phyloP scores from a whole-genome alignment of 208 protist genomes.

The Trypanosomatidae sp. region DNA sequence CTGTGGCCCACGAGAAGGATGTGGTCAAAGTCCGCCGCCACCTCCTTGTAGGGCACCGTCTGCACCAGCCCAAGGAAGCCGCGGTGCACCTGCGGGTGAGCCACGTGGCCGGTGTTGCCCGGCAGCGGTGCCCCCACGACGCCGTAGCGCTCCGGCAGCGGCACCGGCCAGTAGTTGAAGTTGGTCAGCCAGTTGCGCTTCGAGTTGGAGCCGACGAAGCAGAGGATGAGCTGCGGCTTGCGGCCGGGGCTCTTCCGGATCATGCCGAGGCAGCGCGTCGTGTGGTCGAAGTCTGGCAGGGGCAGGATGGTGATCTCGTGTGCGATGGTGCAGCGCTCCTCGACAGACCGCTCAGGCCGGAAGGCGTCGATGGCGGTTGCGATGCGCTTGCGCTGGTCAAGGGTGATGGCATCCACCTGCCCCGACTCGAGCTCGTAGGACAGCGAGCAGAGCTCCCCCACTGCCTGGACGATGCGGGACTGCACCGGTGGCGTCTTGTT shows the following conservation, averaged over 20 bases:
- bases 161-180: conserved; percentile 37
- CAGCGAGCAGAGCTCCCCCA: conserved; percentile 53
- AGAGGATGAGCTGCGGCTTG: conserved; percentile 63
- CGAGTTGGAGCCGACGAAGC: conserved; percentile 58
- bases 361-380: conserved; percentile 63
- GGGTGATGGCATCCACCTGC: conserved; percentile 30
- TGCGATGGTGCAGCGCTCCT: conserved; percentile 62
- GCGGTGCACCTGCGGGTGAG: background rate
- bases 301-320: conserved; percentile 58
- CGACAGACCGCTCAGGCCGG: conserved; percentile 50
- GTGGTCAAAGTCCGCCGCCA: too few relatives aligned
- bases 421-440: conserved; percentile 55
- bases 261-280: conserved; percentile 57
- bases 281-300: conserved; percentile 49
- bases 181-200: conserved; percentile 61
- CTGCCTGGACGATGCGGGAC: conserved; percentile 44
- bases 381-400: conserved; percentile 54
- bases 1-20: too few relatives aligned
- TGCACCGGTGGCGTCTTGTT: conserved; percentile 42
- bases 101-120: too few relatives aligned
- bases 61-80: too few relatives aligned
- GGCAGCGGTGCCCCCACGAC: conserved; percentile 19
- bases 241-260: conserved; percentile 46
- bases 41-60: too few relatives aligned
- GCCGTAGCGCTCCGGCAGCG: conserved; percentile 39